phyloP scores from a whole-genome alignment of 305 asterid species.

The Fraxinus ornus region DNA sequence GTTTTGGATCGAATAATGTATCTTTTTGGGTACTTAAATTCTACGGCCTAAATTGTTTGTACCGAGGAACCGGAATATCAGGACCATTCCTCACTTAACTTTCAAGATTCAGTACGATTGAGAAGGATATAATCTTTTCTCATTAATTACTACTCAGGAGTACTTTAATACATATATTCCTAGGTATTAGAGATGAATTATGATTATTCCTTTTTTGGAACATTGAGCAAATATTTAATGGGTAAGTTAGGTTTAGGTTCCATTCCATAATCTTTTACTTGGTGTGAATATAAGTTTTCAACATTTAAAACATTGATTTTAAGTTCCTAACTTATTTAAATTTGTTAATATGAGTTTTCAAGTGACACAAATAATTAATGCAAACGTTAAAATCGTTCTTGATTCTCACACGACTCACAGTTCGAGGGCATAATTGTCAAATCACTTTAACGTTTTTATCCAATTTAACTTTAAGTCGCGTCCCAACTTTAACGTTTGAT shows the following conservation, averaged over 20 bases:
- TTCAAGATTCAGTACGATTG: slow-evolving; percentile 22
- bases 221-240: not conserved
- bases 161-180: not conserved
- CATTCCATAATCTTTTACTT: not conserved
- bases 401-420: not conserved
- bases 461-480: not conserved
- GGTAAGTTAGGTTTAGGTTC: not conserved
- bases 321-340: not conserved
- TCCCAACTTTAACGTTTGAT: not conserved
- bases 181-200: not conserved
- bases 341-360: not conserved
- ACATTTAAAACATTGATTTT: not conserved
- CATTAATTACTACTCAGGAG: not conserved
- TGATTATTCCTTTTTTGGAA: not conserved
- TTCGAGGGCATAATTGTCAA: not conserved
- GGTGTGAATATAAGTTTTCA: not conserved
- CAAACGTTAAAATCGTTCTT: not conserved
- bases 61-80: slow-evolving; percentile 25
- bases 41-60: slow-evolving; percentile 15
- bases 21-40: slow-evolving; percentile 12
- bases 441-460: not conserved
- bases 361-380: not conserved
- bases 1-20: slow-evolving; percentile 22
- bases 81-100: slow-evolving; percentile 32
- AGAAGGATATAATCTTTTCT: not conserved